Percentiles rank a stretch among this genome's conserved stretches.
Evolutionary conservation across 257 asterid species (phyloP).

Genomic region (Penstemon davidsonii): DNA sequence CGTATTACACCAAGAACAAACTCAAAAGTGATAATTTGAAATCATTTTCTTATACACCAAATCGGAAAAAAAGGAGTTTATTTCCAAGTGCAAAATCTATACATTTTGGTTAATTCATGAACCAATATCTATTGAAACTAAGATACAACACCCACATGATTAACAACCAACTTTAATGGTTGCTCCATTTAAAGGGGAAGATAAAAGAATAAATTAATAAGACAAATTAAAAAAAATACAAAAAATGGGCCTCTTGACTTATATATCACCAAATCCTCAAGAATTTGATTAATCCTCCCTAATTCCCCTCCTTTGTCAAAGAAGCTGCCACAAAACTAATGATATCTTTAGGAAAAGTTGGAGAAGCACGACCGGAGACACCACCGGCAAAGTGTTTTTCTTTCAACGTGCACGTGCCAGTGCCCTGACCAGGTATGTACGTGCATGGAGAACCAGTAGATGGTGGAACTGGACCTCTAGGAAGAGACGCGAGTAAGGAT

Average conservation of each 20-base stretch:
- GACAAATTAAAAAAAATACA: not conserved
- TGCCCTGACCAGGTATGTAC: constrained; percentile 43
- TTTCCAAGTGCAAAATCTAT: no score
- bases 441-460: constrained; percentile 51
- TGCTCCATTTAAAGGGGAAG: not conserved
- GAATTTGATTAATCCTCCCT: constrained; percentile 12
- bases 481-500: constrained; percentile 38
- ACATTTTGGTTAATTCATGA: no score
- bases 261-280: not conserved
- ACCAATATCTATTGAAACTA: not conserved
- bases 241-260: not conserved
- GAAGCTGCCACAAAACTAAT: not conserved
- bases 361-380: constrained; percentile 10
- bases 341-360: constrained; percentile 6
- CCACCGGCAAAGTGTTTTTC: constrained; percentile 40
- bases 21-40: no score
- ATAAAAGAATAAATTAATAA: not conserved
- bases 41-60: no score
- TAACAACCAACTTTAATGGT: constrained; percentile 16
- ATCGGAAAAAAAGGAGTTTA: no score
- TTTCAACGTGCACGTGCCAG: constrained; percentile 35
- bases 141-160: not conserved
- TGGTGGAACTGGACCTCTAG: constrained; percentile 50
- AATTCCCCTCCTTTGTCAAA: constrained; percentile 9
- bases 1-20: no score